Conservation (phyloP, 768 basidiomycete genomes). For the Rhodotorula graminis region DNA sequence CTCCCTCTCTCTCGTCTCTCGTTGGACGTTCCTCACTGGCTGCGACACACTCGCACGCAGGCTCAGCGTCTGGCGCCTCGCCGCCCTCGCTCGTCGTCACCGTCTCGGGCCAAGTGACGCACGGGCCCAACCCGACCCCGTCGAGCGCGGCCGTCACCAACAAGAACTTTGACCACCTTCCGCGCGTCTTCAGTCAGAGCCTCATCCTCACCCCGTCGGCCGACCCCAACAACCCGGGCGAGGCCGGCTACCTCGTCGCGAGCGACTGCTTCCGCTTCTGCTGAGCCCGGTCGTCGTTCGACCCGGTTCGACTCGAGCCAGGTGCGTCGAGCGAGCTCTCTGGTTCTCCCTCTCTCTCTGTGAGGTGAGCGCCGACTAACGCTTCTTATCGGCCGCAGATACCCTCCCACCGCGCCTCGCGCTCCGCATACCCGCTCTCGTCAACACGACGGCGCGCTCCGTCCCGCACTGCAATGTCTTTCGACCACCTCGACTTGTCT, state of each 20-base stretch:
- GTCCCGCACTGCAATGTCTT: no score
- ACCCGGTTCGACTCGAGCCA: not conserved
- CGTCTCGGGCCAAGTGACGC: constrained; percentile 36
- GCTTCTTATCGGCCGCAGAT: not conserved
- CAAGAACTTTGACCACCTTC: constrained; percentile 32
- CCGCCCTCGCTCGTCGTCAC: constrained; percentile 34
- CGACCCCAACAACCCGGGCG: not conserved
- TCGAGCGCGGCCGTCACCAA: constrained; percentile 13
- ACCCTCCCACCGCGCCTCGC: not conserved
- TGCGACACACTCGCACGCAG: not conserved
- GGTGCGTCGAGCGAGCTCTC: not conserved
- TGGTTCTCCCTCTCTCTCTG: no score
- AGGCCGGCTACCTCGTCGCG: constrained; percentile 22
- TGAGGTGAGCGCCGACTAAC: no score
- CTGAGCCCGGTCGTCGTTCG: not conserved
- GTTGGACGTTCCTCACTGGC: not conserved
- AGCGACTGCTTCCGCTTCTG: constrained; percentile 35
- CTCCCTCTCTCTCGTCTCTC: not conserved
- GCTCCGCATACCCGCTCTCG: not conserved
- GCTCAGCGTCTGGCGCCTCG: constrained; percentile 1
- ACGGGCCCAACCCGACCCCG: constrained; percentile 28
- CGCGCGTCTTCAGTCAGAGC: constrained; percentile 35
- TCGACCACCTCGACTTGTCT: no score
- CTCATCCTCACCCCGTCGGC: constrained; percentile 26
- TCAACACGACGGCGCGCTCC: no score